Evolutionary conservation across 331 rosid genomes (phyloP).

Genomic region (Quercus phellos): DNA sequence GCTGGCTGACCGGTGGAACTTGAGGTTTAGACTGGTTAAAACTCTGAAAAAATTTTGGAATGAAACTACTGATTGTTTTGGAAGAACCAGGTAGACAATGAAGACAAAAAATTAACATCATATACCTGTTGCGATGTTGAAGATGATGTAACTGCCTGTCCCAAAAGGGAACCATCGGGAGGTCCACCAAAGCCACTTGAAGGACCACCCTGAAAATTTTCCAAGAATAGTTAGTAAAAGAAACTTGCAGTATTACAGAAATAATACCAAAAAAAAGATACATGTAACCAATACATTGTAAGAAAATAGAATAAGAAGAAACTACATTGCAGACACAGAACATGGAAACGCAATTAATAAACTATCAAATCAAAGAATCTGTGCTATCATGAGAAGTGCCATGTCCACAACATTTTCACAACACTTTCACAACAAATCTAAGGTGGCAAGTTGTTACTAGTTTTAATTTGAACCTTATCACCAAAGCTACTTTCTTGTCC

Average conservation of each 20-base stretch:
- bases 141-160: constrained; percentile 25
- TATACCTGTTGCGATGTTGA: constrained; percentile 63
- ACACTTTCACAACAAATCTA: too few species aligned
- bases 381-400: too few species aligned
- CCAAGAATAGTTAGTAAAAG: constrained; percentile 19
- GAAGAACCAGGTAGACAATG: constrained; percentile 12
- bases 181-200: constrained; percentile 42
- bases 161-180: constrained; percentile 44
- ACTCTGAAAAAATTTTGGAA: constrained; percentile 37
- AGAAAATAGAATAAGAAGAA: not conserved
- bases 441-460: too few species aligned
- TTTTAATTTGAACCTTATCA: too few species aligned
- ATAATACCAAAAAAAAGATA: not conserved
- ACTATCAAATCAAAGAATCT: not conserved
- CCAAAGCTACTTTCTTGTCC: too few species aligned
- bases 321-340: not conserved
- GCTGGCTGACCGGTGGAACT: constrained; percentile 53
- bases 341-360: not conserved
- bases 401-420: too few species aligned
- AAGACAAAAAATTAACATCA: constrained; percentile 1
- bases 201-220: constrained; percentile 53
- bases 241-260: not conserved
- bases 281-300: not conserved
- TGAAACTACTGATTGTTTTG: constrained; percentile 17
- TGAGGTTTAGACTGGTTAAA: constrained; percentile 52